Evolutionary conservation across 1,284 basidiomycete species (phyloP).

Genomic region (Binderoboletus segoi): DNA sequence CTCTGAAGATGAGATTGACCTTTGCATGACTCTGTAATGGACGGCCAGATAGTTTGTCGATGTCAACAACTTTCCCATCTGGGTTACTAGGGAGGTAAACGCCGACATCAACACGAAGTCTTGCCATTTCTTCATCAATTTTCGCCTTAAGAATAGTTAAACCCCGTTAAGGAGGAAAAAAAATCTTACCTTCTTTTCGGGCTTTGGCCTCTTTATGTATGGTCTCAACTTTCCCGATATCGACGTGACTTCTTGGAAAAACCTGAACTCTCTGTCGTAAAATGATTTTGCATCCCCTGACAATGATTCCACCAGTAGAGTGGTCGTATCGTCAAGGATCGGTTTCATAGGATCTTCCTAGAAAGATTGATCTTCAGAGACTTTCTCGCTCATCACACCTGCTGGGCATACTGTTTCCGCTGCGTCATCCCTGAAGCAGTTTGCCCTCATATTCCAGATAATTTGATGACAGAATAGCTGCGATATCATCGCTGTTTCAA

Average conservation of each 20-base stretch:
- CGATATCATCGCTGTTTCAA: slow-evolving; percentile 96
- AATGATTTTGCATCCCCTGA: slow-evolving; percentile 92
- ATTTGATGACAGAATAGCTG: slow-evolving; percentile 99
- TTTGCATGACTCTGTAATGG: slow-evolving; percentile 98
- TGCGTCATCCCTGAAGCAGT: slow-evolving; percentile 91
- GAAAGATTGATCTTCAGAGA: slow-evolving; percentile 5
- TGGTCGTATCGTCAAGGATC: slow-evolving; percentile 84
- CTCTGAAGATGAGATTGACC: slow-evolving; percentile 43
- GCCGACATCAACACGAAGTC: slow-evolving; percentile 89
- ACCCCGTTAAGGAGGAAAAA: neutral
- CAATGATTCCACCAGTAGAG: slow-evolving; percentile 80
- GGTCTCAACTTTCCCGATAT: slow-evolving; percentile 99
- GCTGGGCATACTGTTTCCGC: slow-evolving; percentile 69
- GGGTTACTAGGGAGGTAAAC: slow-evolving; percentile 98
- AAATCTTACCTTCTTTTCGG: slow-evolving; percentile 87
- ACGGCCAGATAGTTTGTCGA: slow-evolving; percentile 95
- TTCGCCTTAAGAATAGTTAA: slow-evolving; percentile 67
- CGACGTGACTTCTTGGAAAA: slow-evolving; percentile 96
- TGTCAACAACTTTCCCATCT: slow-evolving; percentile 93
- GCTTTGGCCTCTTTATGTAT: slow-evolving; percentile 93
- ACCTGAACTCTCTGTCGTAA: slow-evolving; percentile 94
- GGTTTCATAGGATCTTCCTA: slow-evolving; percentile 97
- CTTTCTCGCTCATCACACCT: neutral
- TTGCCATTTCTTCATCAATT: slow-evolving; percentile 99
- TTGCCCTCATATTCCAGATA: slow-evolving; percentile 99